Evolutionary conservation across 2,329 filamentous ascomycete species (phyloP).

Genomic region (Cryoendolithus antarcticus): DNA sequence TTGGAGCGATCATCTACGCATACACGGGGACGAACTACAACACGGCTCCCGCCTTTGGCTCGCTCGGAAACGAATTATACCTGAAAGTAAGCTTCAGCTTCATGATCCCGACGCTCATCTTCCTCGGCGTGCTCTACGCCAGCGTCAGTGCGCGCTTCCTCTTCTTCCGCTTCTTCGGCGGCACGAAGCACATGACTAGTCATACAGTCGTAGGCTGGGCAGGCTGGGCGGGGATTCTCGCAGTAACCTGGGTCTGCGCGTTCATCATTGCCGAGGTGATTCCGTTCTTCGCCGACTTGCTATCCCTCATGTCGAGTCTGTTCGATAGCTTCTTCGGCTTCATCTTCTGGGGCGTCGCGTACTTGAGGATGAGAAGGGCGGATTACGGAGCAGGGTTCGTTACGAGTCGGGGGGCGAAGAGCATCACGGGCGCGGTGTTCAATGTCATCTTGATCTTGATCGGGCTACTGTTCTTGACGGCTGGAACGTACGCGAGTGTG

Average conservation of each 20-base stretch:
- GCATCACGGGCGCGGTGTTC: conserved; percentile 45
- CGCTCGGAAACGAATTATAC: conserved; percentile 58
- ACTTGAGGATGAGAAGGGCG: conserved; percentile 60
- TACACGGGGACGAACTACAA: conserved; percentile 86
- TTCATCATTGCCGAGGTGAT: conserved; percentile 90
- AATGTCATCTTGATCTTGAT: conserved; percentile 63
- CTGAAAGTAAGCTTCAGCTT: conserved; percentile 88
- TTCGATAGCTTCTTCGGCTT: conserved; percentile 93
- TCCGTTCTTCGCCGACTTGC: conserved; percentile 72
- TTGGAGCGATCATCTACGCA: conserved; percentile 71
- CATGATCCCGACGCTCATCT: conserved; percentile 91
- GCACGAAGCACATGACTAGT: conserved; percentile 63
- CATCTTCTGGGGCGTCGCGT: conserved; percentile 84
- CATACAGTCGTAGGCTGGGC: conserved; percentile 76
- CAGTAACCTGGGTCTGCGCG: conserved; percentile 66
- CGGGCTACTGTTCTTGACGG: conserved; percentile 69
- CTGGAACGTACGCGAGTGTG: conserved; percentile 65
- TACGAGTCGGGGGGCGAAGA: conserved; percentile 40
- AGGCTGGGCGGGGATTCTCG: conserved; percentile 64
- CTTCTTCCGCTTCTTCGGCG: conserved; percentile 78
- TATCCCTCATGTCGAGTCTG: conserved; percentile 70
- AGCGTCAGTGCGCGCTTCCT: conserved; percentile 82
- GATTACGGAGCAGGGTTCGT: conserved; percentile 46
- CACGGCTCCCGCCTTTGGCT: conserved; percentile 76
- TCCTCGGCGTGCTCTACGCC: conserved; percentile 81